Conservation (phyloP, 768 basidiomycete genomes). For the Tulasnella sp. region DNA sequence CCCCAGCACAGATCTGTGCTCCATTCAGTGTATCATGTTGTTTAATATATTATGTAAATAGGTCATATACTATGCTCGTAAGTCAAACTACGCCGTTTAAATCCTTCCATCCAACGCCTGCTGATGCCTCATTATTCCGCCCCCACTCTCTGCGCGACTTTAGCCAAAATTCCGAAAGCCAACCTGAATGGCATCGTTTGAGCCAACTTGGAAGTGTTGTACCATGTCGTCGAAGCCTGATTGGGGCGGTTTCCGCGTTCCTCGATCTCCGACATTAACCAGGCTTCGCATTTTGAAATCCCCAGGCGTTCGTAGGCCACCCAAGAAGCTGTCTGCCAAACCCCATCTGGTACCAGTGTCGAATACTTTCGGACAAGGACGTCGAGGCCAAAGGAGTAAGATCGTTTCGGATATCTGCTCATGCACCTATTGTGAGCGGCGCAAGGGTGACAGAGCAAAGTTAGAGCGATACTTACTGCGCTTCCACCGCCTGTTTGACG, state of each 20-base stretch:
- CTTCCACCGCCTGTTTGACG: constrained; percentile 12
- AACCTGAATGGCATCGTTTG: no score
- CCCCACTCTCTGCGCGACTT: no score
- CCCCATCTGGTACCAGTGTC: constrained; percentile 1
- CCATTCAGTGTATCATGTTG: no score
- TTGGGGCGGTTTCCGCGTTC: background rate
- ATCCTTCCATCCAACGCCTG: no score
- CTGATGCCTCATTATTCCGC: no score
- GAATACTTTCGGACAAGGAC: constrained; percentile 1
- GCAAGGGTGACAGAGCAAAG: background rate
- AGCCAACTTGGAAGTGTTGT: no score
- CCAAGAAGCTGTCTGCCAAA: constrained; percentile 6
- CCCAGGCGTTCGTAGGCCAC: constrained; percentile 9
- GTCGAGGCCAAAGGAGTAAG: constrained; percentile 15
- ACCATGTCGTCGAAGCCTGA: no score
- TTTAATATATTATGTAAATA: no score
- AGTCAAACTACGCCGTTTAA: no score
- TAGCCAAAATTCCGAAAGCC: no score
- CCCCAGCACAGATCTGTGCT: no score
- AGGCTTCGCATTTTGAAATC: background rate
- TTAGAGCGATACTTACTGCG: background rate
- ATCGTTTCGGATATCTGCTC: constrained; percentile 12
- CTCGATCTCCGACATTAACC: background rate
- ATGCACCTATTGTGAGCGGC: background rate
- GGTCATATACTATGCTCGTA: no score